phyloP scores from a whole-genome alignment of 1,284 basidiomycete species.

The Xanthoconium separans region DNA sequence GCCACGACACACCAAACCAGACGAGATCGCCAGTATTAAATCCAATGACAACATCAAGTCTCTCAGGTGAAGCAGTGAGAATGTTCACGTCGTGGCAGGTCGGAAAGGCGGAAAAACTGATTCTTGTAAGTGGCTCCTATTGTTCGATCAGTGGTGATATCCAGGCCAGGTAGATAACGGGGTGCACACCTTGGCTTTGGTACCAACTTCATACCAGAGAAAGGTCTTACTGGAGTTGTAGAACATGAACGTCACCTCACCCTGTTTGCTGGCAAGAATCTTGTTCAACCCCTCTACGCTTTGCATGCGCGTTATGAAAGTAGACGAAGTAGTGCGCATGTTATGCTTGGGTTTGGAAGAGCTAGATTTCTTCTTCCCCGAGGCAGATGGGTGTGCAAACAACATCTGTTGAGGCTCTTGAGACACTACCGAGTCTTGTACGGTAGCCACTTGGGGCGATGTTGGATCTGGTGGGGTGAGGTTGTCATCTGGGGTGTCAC shows the following conservation, averaged over 20 bases:
- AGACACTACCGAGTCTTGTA: constrained; percentile 36
- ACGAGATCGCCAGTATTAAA: constrained; percentile 92
- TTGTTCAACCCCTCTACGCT: constrained; percentile 75
- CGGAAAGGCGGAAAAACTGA: constrained; percentile 84
- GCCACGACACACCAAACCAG: constrained; percentile 70
- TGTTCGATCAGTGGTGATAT: not conserved
- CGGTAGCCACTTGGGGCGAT: constrained; percentile 21
- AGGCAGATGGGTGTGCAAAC: constrained; percentile 43
- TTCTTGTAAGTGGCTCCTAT: constrained; percentile 82
- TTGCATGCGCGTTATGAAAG: constrained; percentile 85
- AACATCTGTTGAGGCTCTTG: constrained; percentile 43
- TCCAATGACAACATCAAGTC: constrained; percentile 89
- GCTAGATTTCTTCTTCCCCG: constrained; percentile 60
- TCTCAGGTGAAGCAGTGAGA: constrained; percentile 72
- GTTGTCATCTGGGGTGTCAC: constrained; percentile 67
- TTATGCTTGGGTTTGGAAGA: constrained; percentile 80
- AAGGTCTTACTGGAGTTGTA: constrained; percentile 82
- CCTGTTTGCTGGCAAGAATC: constrained; percentile 72
- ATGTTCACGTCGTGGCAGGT: constrained; percentile 90
- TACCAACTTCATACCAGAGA: constrained; percentile 79
- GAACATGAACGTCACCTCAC: constrained; percentile 81
- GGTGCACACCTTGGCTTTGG: constrained; percentile 68
- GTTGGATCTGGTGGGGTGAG: constrained; percentile 40
- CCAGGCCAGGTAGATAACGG: constrained; percentile 1
- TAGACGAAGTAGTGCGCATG: constrained; percentile 84